Evolutionary conservation across 768 basidiomycete genomes (phyloP), one percentile per base, ranked within the genome.

Genomic region (Tephrocybe sp.): DNA sequence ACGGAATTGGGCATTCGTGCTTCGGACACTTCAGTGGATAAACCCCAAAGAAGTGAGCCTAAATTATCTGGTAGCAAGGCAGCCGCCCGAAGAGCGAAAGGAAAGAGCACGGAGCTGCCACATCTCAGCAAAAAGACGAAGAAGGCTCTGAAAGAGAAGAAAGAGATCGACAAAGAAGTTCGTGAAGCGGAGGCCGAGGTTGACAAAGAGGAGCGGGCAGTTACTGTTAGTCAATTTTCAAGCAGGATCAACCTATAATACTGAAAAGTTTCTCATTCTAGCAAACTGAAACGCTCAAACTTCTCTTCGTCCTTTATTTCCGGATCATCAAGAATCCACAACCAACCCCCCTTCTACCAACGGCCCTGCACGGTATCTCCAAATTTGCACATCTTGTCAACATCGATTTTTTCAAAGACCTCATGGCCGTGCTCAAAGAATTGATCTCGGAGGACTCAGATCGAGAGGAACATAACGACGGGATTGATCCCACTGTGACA

Each of bases 231-330:
- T 77, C 19, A 7, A 30, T 3, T 42, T 6, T 31, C 43, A 9
- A n/a, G 1, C 6, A 24, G 12, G 21, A 24, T 44, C 49, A n/a
- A 54, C 49, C 13, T 29, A 29, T 29, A 29, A 29, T 29, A 29
- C 11, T 29, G 11, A 29, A 29, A 45, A 48, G 1, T 34, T 47
- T 39, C 23, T 33, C 48, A 56, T 52, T 51, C 58, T 44, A 97
- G 94, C 94, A 97, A 77, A 98, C 94, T 16, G 97, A 99, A 74
- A 97, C 95, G 43, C 77, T 99, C 57, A 98, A 99, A 66, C 84
- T 97, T 55, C 78, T 98, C 40, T 99, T 99, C 66, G 92, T 93
- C 15, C 76, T 99, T 40, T 99, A 99, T 72, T 98, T 99, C 70
- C 86, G 88, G 54, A 88, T 98, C 58, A 75, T 99, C 57, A 99